These are phyloP conservation scores for Termitomyces sp. DNA, from an alignment of 768 basidiomycete genomes.

Conservation along the genomic window DNA sequence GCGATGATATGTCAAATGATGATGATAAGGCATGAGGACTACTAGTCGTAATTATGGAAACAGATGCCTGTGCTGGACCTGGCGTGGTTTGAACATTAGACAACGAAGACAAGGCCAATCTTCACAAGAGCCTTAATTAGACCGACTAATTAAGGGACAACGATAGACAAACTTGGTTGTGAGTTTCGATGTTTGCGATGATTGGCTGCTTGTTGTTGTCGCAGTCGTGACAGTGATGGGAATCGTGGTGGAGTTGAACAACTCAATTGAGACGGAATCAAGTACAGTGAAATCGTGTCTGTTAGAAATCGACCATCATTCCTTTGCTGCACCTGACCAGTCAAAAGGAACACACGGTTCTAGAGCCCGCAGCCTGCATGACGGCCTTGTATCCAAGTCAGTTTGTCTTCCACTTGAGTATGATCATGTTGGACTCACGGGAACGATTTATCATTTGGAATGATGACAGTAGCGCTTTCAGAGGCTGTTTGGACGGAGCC, in stretches of 20 bases:
- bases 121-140: background rate
- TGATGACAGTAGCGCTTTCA: rapidly evolving
- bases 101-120: background rate
- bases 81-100: background rate
- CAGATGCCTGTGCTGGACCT: background rate
- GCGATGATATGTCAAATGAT: too few relatives aligned
- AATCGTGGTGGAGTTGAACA: background rate
- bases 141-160: background rate
- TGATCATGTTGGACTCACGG: background rate
- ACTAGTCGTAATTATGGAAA: background rate
- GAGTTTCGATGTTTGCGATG: too few relatives aligned
- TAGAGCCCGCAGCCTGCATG: background rate
- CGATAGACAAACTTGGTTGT: too few relatives aligned
- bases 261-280: background rate
- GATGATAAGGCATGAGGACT: background rate
- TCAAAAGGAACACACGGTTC: background rate
- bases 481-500: background rate
- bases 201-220: background rate
- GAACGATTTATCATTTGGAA: too few relatives aligned
- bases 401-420: background rate
- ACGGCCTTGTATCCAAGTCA: background rate
- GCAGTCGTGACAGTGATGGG: too few relatives aligned
- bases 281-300: background rate
- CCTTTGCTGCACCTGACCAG: background rate
- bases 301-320: background rate